Evolutionary conservation across 495 filamentous ascomycete species (phyloP), one percentile per base, ranked within the genome.

Genomic region (Pyrenula aspistea): DNA sequence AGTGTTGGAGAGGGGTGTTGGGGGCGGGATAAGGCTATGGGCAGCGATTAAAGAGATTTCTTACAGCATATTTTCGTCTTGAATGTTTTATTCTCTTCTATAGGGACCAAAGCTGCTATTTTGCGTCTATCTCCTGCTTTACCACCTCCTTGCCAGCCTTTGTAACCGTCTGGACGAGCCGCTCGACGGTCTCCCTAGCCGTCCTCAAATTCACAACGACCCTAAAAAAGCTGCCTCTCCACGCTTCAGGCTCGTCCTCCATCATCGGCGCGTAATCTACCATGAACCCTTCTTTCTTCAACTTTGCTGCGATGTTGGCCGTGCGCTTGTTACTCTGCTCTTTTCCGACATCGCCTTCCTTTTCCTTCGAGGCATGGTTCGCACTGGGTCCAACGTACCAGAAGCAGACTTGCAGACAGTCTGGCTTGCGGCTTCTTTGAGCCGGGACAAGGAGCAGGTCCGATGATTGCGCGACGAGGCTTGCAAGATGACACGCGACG

Each of bases 381-480:
- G 8, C 68, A 69, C 25, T 65, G 64, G 56, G 15, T 71, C 67
- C 0, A 71, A 82, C 82, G 62, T 87, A 92, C 66, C 93, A 95
- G 67, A 96, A 97, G 72, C 92, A 97, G 19, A 97, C 88, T 73
- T 97, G 92, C 62, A 95, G 71, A 71, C 91, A 96, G 3, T 90
- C 89, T 48, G 89, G 86, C 51, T 90, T 88, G 8, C 31, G 31
- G 31, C 31, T 15, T 15, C 31, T 4, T 58, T 87, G 83, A 55
- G 83, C 73, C 21, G 82, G 85, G 10, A 94, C 78, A 36, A 94
- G 77, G 49, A 80, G 70, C 62, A 96, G 85, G 63, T 91, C 71
- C 1, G 67, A 59, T 24, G 75, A 67, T 25, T 72, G 51, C 1
- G 67, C 67, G 11, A 95, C 60, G 0, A 85, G 67, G 4, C 65